Conservation (phyloP, 2,329 filamentous ascomycete species). For the Claviceps sp. region DNA sequence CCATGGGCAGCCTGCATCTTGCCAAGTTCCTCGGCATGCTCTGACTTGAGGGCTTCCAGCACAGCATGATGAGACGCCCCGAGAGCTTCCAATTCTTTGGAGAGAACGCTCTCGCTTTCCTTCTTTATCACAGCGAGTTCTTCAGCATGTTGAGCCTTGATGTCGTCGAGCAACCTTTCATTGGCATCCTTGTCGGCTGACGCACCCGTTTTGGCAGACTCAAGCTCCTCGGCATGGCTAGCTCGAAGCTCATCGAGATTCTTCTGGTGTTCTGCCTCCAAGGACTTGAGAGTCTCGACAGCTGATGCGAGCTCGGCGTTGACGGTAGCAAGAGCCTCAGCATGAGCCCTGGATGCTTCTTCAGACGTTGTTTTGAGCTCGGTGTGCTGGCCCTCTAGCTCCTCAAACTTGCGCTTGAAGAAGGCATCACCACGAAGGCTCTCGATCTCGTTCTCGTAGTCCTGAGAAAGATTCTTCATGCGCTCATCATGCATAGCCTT, state of each 20-base stretch:
- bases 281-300: conserved; percentile 33
- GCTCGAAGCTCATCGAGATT: conserved; percentile 41
- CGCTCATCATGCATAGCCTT: conserved; percentile 44
- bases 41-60: conserved; percentile 29
- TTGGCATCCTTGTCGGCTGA: conserved; percentile 36
- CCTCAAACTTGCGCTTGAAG: conserved; percentile 50
- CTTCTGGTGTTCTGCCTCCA: conserved; percentile 39
- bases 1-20: conserved; percentile 17
- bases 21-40: conserved; percentile 25
- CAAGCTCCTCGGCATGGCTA: conserved; percentile 45
- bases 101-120: conserved; percentile 26
- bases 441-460: conserved; percentile 53
- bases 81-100: conserved; percentile 28
- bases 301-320: conserved; percentile 30
- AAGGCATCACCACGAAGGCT: conserved; percentile 48
- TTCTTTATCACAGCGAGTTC: conserved; percentile 31
- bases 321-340: conserved; percentile 28
- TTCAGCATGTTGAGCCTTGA: conserved; percentile 41
- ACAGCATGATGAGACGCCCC: conserved; percentile 30
- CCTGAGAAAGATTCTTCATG: conserved; percentile 43
- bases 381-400: conserved; percentile 43
- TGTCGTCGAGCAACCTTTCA: conserved; percentile 35
- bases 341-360: conserved; percentile 25
- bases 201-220: conserved; percentile 38
- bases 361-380: conserved; percentile 29